Evolutionary conservation across 2,329 filamentous ascomycete genomes (phyloP), one percentile per base, ranked within the genome.

Genomic region (Atkinsonella texensis): DNA sequence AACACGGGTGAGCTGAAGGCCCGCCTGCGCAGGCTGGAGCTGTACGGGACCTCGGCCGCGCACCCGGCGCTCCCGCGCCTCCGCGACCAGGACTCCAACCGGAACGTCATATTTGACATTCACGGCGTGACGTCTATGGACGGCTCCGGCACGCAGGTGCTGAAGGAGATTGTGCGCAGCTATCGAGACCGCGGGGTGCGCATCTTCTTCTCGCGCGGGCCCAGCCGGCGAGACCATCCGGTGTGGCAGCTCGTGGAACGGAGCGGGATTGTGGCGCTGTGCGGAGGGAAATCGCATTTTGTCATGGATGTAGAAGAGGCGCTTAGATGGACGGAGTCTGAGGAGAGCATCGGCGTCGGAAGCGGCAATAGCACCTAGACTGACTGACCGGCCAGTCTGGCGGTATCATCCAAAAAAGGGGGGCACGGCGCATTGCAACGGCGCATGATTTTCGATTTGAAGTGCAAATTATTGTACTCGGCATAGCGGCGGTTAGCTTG

Each of bases 91-190:
- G 85, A 91, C 54, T 83, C 87, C 61, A 96, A 96, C 65, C 80
- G 83, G 59, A 96, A 95, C 63, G 76, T 98, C 66, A 89, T 98
- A 55, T 97, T 98, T 62, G 93, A 98, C 64, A 89, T 97, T 8
- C 91, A 97, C 59, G 93, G 93, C n/a, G 93, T 98, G 3, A 95
- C 90, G 0, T 86, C 85, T 31, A 83, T 98, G 60, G 93, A 98
- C 64, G 93, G 89, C 6, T 95, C 89, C 0, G 93, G 91, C 1
- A 86, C 88, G 0, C 93, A 97, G 68, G 91, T 97, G 0, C 74
- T 98, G 2, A 79, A 81, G 46, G 93, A 97, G 68, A 97, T 97
- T 58, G 88, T 98, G 15, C 74, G 81, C 46, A 77, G 74, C 32
- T 97, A 97, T 65, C 74, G 83, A n/a, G 77, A 85, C 35, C 75